Conservation (phyloP, 176 grass and related monocot genomes). For the Ananas comosus region DNA sequence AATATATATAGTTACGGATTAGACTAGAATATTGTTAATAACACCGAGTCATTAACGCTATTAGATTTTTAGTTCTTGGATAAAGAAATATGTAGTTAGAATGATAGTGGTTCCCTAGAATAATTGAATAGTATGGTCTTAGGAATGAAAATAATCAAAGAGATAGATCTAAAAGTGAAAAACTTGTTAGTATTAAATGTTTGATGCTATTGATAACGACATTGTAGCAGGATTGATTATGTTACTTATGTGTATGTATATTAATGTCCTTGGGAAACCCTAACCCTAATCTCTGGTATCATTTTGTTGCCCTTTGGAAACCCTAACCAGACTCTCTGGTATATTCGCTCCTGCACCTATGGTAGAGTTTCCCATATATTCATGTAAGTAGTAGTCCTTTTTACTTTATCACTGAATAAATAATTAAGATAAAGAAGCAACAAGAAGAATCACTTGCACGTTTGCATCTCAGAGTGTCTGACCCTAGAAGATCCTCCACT, state of each 20-base stretch:
- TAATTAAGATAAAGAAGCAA: conserved; percentile 13
- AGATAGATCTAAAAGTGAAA: too few relatives aligned
- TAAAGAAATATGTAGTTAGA: too few relatives aligned
- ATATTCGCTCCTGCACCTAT: neutral
- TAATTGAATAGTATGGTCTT: too few relatives aligned
- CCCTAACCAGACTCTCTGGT: neutral
- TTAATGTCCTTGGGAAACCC: neutral
- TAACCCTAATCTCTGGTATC: neutral
- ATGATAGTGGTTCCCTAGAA: too few relatives aligned
- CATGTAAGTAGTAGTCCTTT: neutral
- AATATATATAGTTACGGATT: too few relatives aligned
- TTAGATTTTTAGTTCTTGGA: too few relatives aligned
- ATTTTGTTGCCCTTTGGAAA: too few relatives aligned
- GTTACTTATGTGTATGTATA: neutral
- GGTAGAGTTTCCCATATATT: neutral
- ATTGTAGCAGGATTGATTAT: neutral
- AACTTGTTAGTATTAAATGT: neutral
- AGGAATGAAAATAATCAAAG: too few relatives aligned
- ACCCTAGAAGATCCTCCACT: conserved; percentile 51
- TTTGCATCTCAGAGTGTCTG: conserved; percentile 42
- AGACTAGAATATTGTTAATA: too few relatives aligned
- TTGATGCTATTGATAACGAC: neutral
- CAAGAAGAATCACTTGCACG: conserved; percentile 71
- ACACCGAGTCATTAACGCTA: too few relatives aligned
- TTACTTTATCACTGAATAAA: neutral